phyloP scores from a whole-genome alignment of 805 yeast species.

The Wickerhamomyces bisporus region DNA sequence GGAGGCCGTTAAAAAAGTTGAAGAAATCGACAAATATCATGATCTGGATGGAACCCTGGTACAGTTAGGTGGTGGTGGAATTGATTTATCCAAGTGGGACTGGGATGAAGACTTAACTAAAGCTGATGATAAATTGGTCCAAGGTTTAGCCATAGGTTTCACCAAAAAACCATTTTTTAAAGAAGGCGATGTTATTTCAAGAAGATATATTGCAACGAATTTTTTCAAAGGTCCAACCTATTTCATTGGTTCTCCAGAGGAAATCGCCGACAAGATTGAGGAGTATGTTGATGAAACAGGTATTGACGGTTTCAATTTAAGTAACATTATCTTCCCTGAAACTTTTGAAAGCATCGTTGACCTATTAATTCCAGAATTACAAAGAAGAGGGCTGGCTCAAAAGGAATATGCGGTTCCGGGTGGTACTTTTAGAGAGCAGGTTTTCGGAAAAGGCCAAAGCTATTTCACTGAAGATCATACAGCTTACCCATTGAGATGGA shows the following conservation, averaged over 20 bases:
- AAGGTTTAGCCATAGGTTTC: background rate
- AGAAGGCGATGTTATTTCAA: background rate
- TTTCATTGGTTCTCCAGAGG: background rate
- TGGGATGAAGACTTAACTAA: background rate
- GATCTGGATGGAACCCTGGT: background rate
- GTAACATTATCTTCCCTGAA: background rate
- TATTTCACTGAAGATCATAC: background rate
- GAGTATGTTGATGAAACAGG: conserved; percentile 1
- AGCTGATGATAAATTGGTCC: background rate
- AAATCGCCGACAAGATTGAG: background rate
- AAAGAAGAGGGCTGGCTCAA: background rate
- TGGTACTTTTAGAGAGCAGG: conserved; percentile 1
- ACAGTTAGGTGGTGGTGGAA: background rate
- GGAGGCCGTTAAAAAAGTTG: background rate
- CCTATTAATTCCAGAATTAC: background rate
- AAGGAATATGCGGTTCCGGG: background rate
- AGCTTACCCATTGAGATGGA: background rate
- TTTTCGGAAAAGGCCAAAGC: background rate
- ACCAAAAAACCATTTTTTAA: background rate
- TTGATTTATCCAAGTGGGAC: background rate
- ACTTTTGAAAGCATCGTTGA: background rate
- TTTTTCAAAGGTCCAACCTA: background rate
- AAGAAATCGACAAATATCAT: background rate
- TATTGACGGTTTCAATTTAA: background rate
- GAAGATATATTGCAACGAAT: background rate